phyloP scores from a whole-genome alignment of 208 protist species.

The Zelonia costaricensis region DNA sequence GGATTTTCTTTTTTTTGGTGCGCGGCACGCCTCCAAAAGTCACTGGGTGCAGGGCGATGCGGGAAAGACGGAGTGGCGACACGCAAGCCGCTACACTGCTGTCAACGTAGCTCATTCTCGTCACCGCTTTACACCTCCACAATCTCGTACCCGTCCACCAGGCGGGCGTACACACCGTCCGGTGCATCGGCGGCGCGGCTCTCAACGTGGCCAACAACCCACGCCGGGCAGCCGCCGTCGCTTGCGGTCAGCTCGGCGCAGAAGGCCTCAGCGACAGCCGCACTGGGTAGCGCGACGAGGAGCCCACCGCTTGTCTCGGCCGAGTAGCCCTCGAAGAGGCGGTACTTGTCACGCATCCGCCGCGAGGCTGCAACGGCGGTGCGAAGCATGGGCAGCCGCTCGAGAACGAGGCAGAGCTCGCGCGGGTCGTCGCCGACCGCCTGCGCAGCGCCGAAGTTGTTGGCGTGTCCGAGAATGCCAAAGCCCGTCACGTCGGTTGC shows the following conservation, averaged over 20 bases:
- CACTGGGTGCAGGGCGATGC: too few species aligned
- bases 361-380: conserved; percentile 77
- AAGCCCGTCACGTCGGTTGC: conserved; percentile 98
- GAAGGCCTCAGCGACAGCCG: conserved; percentile 63
- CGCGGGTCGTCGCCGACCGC: conserved; percentile 21
- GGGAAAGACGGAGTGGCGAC: not conserved
- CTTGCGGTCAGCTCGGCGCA: conserved; percentile 61
- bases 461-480: conserved; percentile 94
- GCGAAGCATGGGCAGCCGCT: conserved; percentile 86
- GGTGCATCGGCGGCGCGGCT: conserved; percentile 7
- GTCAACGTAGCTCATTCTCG: not conserved
- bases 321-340: conserved; percentile 87
- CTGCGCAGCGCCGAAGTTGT: conserved; percentile 92
- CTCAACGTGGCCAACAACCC: conserved; percentile 86
- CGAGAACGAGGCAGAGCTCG: conserved; percentile 72
- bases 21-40: too few species aligned
- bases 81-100: not conserved
- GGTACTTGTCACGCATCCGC: conserved; percentile 86
- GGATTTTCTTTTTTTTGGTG: too few species aligned
- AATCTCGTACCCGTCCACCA: conserved; percentile 61
- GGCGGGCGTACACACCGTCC: conserved; percentile 41
- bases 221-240: conserved; percentile 75
- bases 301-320: conserved; percentile 96
- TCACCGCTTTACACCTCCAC: conserved; percentile 44
- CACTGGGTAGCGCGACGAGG: conserved; percentile 77